These are phyloP conservation scores for Candida ipomoeae DNA, from an alignment of 805 yeast genomes.

Conservation along the genomic window DNA sequence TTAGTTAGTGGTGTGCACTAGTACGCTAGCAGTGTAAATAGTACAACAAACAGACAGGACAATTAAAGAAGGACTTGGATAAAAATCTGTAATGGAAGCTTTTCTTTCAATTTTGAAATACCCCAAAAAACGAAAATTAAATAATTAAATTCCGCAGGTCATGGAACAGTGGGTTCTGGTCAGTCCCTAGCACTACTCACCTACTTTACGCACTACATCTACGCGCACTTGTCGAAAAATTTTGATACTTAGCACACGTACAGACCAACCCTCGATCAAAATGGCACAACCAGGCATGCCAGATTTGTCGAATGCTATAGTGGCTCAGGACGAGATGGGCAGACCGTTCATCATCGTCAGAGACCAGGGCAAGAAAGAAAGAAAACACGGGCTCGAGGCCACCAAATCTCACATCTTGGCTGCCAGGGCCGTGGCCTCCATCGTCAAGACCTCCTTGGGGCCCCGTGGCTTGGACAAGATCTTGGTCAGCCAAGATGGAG, in stretches of 20 bases:
- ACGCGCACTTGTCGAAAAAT: conserved; percentile 6
- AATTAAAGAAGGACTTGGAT: no score
- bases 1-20: no score
- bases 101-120: no score
- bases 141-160: background rate
- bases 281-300: conserved; percentile 49
- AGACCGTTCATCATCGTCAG: conserved; percentile 97
- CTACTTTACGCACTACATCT: conserved; percentile 3
- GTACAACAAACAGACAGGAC: no score
- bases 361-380: conserved; percentile 76
- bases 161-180: background rate
- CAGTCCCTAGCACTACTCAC: background rate
- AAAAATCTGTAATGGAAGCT: no score
- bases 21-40: no score
- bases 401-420: conserved; percentile 84
- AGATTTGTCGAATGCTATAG: conserved; percentile 95
- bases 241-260: conserved; percentile 3
- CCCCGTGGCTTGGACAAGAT: conserved; percentile 99
- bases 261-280: conserved; percentile 2
- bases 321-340: conserved; percentile 99
- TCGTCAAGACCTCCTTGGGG: conserved; percentile 88
- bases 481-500: conserved; percentile 92
- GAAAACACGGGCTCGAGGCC: conserved; percentile 46
- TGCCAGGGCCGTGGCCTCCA: conserved; percentile 90
- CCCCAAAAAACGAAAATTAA: no score